phyloP scores from a whole-genome alignment of 768 basidiomycete genomes.

The Leccinellum albellum region DNA sequence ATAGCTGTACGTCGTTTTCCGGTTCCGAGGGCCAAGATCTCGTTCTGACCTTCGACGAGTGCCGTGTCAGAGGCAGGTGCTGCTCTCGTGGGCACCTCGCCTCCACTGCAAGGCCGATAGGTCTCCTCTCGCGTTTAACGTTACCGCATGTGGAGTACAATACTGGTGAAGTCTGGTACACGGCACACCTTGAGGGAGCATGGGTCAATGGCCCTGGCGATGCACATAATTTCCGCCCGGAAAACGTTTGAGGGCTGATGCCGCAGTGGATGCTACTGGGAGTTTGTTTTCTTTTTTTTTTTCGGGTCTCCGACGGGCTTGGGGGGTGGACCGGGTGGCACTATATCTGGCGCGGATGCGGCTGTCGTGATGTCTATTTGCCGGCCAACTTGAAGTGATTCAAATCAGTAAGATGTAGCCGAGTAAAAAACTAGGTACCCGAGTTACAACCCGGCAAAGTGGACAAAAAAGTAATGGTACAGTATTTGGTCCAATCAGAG shows the following conservation, averaged over 20 bases:
- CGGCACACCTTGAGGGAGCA: background rate
- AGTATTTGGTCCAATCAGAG: too few relatives aligned
- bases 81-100: slow-evolving; percentile 13
- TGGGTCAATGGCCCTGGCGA: slow-evolving; percentile 9
- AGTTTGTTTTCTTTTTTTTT: background rate
- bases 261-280: slow-evolving; percentile 1
- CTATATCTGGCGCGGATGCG: background rate
- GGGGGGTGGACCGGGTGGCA: background rate
- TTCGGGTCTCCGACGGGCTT: slow-evolving; percentile 2
- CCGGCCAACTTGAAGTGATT: too few relatives aligned
- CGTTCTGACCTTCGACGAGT: slow-evolving; percentile 10
- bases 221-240: slow-evolving; percentile 23
- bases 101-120: slow-evolving; percentile 18
- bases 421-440: too few relatives aligned
- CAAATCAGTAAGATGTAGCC: too few relatives aligned
- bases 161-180: background rate
- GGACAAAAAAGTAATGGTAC: too few relatives aligned
- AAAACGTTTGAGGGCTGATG: background rate
- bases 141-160: slow-evolving; percentile 3
- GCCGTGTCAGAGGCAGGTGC: slow-evolving; percentile 8
- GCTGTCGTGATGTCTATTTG: background rate
- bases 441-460: too few relatives aligned
- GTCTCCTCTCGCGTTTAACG: slow-evolving; percentile 6
- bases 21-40: slow-evolving; percentile 21
- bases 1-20: slow-evolving; percentile 6